Evolutionary conservation across 2,329 filamentous ascomycete species (phyloP).

Genomic region (Teratosphaeria pseudoeucalypti): DNA sequence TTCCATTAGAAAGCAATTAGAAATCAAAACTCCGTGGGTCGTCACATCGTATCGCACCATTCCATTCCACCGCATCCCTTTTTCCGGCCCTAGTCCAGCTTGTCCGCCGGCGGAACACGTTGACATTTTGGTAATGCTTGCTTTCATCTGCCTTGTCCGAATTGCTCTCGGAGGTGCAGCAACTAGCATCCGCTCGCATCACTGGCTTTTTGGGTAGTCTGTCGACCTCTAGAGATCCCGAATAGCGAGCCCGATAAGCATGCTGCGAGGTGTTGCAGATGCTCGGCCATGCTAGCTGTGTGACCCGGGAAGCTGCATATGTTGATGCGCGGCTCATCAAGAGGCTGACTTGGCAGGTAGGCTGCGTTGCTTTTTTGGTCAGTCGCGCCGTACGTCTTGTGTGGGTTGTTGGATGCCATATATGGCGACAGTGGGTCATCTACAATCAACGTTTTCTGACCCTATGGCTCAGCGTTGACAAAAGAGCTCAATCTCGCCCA

Average conservation of each 20-base stretch:
- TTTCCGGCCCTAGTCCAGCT: background rate
- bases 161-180: background rate
- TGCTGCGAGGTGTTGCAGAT: background rate
- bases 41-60: background rate
- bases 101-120: background rate
- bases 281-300: background rate
- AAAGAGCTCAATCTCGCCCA: slow-evolving; percentile 85
- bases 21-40: background rate
- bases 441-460: background rate
- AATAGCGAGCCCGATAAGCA: background rate
- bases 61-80: background rate
- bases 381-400: background rate
- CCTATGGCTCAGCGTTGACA: slow-evolving; percentile 46
- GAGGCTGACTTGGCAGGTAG: background rate
- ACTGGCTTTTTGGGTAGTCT: background rate
- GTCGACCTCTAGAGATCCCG: background rate
- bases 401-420: background rate
- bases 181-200: background rate
- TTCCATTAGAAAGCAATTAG: background rate
- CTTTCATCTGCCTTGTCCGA: background rate
- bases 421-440: background rate
- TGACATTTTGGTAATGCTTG: background rate
- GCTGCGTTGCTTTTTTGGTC: background rate
- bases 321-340: background rate
- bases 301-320: background rate